Percentiles rank a stretch among this genome's conserved stretches.
These are phyloP conservation scores for Rachicladosporium sp. DNA, from an alignment of 2,329 filamentous ascomycete genomes.

Conservation along the genomic window DNA sequence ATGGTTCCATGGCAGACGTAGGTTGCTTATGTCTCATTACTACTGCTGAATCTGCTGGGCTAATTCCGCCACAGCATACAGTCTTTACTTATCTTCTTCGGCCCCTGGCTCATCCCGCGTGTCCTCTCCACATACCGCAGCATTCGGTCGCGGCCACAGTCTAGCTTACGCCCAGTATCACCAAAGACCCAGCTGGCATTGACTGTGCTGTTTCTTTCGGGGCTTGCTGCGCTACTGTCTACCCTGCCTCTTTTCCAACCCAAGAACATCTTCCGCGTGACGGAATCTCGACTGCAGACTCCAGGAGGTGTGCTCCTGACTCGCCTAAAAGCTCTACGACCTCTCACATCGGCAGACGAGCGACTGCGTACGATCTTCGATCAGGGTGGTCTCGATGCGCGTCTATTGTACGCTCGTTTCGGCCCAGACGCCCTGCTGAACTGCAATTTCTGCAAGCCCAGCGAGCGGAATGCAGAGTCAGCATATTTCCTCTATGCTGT, in stretches of 20 bases:
- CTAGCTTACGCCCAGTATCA: conserved; percentile 39
- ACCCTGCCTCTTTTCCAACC: conserved; percentile 57
- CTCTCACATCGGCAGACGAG: conserved; percentile 49
- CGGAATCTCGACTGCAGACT: conserved; percentile 71
- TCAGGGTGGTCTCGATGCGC: conserved; percentile 48
- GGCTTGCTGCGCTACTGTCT: conserved; percentile 42
- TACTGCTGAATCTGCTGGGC: background rate
- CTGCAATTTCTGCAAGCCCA: conserved; percentile 61
- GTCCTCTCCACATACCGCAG: conserved; percentile 53
- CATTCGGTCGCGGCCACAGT: conserved; percentile 29
- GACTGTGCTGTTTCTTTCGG: conserved; percentile 45
- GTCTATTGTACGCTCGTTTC: conserved; percentile 71
- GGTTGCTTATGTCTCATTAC: too few relatives aligned
- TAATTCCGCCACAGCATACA: conserved; percentile 26
- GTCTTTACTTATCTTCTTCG: conserved; percentile 43
- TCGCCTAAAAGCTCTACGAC: conserved; percentile 51
- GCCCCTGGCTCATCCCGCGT: conserved; percentile 58
- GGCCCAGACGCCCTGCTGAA: conserved; percentile 61
- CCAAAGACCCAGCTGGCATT: conserved; percentile 44
- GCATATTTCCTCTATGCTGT: conserved; percentile 71
- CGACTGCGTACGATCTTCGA: conserved; percentile 56
- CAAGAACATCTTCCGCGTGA: conserved; percentile 69
- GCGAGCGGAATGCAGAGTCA: conserved; percentile 34
- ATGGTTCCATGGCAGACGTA: conserved; percentile 7
- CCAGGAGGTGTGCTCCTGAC: conserved; percentile 75